A percentile compares a stretch with the other conserved stretches of the same genome.
Conservation (phyloP, 2,329 filamentous ascomycete genomes). For the Hypoxylon sp. region DNA sequence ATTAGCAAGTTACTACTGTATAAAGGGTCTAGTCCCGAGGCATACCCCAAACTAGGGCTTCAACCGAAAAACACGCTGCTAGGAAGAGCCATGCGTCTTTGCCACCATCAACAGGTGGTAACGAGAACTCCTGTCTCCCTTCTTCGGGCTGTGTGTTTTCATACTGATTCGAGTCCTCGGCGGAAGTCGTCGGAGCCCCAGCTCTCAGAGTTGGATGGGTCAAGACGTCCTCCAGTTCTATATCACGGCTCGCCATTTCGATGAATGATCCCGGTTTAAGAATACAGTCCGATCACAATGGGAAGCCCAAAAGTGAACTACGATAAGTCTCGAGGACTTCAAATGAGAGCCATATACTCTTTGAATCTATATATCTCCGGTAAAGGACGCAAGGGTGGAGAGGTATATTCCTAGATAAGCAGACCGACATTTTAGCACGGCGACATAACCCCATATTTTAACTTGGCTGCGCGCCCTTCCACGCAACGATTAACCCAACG, state of each 20-base stretch:
- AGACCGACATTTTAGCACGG: constrained; percentile 32
- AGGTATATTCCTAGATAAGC: constrained; percentile 5
- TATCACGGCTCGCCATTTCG: constrained; percentile 35
- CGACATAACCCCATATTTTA: constrained; percentile 25
- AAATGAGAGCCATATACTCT: background rate
- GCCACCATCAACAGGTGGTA: constrained; percentile 52
- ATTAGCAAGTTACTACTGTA: constrained; percentile 28
- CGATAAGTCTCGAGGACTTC: background rate
- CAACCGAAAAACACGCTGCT: constrained; percentile 65
- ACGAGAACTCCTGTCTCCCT: constrained; percentile 40
- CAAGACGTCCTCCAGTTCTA: constrained; percentile 31
- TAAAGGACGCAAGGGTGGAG: constrained; percentile 34
- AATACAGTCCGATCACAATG: background rate
- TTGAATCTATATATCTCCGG: constrained; percentile 27
- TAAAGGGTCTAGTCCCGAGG: constrained; percentile 1
- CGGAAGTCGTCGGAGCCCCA: constrained; percentile 12
- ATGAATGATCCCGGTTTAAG: background rate
- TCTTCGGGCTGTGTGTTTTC: constrained; percentile 23
- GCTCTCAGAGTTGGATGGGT: constrained; percentile 12
- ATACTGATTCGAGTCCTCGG: constrained; percentile 7
- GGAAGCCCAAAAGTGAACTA: background rate
- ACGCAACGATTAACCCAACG: background rate
- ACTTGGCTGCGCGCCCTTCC: constrained; percentile 24
- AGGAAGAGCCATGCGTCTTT: constrained; percentile 61
- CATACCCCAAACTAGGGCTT: constrained; percentile 69